Base-by-base conservation (phyloP, 768 basidiomycete species). In the Holtermannia corniformis region DNA sequence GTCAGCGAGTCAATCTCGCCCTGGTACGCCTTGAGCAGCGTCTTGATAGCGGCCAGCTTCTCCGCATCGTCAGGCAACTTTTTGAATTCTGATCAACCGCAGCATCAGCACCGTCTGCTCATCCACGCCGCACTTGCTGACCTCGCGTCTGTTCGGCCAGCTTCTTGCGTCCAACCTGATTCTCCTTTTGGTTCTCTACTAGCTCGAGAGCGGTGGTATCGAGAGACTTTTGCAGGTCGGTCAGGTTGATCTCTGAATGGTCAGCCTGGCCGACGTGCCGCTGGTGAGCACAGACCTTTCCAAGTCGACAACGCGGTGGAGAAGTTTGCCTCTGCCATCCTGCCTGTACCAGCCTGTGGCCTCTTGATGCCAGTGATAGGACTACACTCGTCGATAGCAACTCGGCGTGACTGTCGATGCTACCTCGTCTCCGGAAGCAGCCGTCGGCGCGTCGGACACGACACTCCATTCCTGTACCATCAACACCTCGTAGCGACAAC, bases 131-230 rank as follows among this genome's bases (percentile, higher is more conserved):
- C n/a, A n/a, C n/a, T n/a, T 27, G 61, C 71, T n/a, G n/a, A 87
- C 93, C 93, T 77, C 93, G 87, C 0, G 95, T 99, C 71, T 86
- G 85, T 75, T 97, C 95, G 1, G 93, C 88, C 20, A 99, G 78
- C 50, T 83, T 85, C 73, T 96, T 99, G 41, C 95, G 80, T 10
- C 91, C 91, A 2, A 99, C 78, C 43, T 96, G 79, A 59, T 86
- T 89, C 76, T 97, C 93, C 76, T 96, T 99, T 78, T 96, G 92
- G 74, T 92, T 92, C 78, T 97, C 91, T 20, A 99, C 92, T 13
- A 99, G 78, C 73, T 97, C 92, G 27, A 96, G 79, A 3, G 91
- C 92, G 56, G 96, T 93, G 4, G 79, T 77, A 73, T 97, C 92
- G 46, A 99, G 80, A 3, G 83, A 85, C 76, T 89, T 92, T 74